Percentiles rank a stretch among this genome's conserved stretches.
Conservation (phyloP, 176 grass and related monocot species). For the Cocos nucifera region DNA sequence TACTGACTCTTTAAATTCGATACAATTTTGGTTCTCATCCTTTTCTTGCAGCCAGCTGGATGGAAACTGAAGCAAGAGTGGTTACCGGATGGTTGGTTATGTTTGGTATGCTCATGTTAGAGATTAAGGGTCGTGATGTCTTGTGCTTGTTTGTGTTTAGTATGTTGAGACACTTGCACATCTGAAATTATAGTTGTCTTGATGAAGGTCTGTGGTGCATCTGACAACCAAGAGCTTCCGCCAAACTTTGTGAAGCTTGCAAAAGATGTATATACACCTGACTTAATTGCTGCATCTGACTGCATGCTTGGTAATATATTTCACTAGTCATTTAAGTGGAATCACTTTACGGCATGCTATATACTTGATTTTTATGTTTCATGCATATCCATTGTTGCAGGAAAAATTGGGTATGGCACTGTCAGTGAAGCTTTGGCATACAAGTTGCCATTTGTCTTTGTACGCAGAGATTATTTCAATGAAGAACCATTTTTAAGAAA, state of each 20-base stretch:
- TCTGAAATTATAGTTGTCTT: slow-evolving; percentile 18
- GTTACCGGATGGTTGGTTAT: slow-evolving; percentile 84
- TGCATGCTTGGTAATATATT: slow-evolving; percentile 89
- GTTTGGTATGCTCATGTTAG: slow-evolving; percentile 54
- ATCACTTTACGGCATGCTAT: no score
- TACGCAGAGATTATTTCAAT: slow-evolving; percentile 96
- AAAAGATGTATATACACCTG: slow-evolving; percentile 94
- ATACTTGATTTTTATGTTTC: slow-evolving; percentile 7
- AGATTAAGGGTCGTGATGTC: neutral
- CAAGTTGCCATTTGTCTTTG: slow-evolving; percentile 94
- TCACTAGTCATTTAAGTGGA: slow-evolving; percentile 1
- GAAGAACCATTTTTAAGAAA: slow-evolving; percentile 95
- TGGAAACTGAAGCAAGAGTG: slow-evolving; percentile 90
- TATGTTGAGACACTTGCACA: slow-evolving; percentile 2
- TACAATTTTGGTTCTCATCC: no score
- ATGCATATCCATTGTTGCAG: slow-evolving; percentile 23
- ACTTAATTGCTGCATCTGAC: slow-evolving; percentile 91
- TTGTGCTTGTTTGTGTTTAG: slow-evolving; percentile 6
- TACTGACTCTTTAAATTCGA: no score
- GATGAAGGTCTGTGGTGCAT: slow-evolving; percentile 93
- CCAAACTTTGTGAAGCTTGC: slow-evolving; percentile 90
- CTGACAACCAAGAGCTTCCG: slow-evolving; percentile 74
- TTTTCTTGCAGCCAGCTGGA: slow-evolving; percentile 65
- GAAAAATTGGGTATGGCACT: slow-evolving; percentile 97
- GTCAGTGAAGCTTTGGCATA: slow-evolving; percentile 96